A percentile compares a stretch with the other conserved stretches of the same genome.
Conservation (phyloP, 768 basidiomycete genomes). For the Kockovaella imperatae region DNA sequence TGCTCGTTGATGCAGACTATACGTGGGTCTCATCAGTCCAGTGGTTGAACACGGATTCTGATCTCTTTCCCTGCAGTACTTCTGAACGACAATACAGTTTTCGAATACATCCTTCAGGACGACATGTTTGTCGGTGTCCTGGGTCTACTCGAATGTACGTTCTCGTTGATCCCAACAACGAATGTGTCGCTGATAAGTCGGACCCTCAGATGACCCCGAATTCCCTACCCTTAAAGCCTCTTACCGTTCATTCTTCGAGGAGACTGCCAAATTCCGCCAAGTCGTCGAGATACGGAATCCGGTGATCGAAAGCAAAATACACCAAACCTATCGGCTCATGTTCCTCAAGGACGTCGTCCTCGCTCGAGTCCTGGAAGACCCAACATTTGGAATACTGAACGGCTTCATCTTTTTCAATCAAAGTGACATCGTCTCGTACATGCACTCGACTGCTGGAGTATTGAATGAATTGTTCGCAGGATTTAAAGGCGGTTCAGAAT, state of each 20-base stretch:
- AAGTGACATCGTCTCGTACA: conserved; percentile 88
- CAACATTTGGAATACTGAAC: conserved; percentile 93
- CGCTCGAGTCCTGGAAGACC: conserved; percentile 86
- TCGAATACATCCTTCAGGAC: conserved; percentile 90
- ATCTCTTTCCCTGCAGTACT: conserved; percentile 54
- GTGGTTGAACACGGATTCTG: neutral
- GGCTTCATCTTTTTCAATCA: conserved; percentile 98
- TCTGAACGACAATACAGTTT: conserved; percentile 88
- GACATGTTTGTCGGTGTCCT: conserved; percentile 86
- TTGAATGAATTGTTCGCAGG: conserved; percentile 63
- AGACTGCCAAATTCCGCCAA: conserved; percentile 77
- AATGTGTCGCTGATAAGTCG: neutral
- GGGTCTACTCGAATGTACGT: conserved; percentile 82
- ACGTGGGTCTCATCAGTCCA: conserved; percentile 52
- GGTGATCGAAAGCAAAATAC: conserved; percentile 74
- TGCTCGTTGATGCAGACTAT: conserved; percentile 92
- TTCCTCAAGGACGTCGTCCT: conserved; percentile 98
- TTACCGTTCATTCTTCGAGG: conserved; percentile 84
- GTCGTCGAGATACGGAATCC: conserved; percentile 75
- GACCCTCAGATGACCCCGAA: conserved; percentile 77
- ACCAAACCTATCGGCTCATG: conserved; percentile 92
- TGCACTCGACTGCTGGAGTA: conserved; percentile 69
- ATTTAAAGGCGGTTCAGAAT: conserved; percentile 14
- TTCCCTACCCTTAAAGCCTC: conserved; percentile 95
- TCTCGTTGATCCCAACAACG: neutral